These are phyloP conservation scores for Eucalyptus shirleyi DNA, from an alignment of 345 rosid genomes.

Conservation along the genomic window DNA sequence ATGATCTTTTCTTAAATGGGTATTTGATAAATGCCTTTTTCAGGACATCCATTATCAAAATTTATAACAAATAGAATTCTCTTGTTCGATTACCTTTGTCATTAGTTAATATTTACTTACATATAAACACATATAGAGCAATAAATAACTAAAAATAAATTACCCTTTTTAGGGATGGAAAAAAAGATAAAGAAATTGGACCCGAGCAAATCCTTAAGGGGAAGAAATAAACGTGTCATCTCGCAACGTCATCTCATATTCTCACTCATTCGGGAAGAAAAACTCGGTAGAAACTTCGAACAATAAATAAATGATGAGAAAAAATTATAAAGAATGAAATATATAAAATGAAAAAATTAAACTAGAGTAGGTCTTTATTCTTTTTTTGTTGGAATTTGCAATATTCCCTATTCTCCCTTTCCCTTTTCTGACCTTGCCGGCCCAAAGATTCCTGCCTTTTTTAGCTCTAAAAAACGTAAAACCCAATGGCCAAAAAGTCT, in stretches of 20 bases:
- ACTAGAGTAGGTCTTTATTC: neutral
- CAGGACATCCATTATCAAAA: neutral
- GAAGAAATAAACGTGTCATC: no score
- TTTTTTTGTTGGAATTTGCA: neutral
- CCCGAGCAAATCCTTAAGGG: accelerated
- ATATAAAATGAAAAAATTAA: neutral
- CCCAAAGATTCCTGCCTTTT: neutral
- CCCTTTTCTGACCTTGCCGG: neutral
- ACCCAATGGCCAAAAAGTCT: neutral
- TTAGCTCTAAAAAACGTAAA: neutral
- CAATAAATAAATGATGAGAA: neutral
- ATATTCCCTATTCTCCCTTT: neutral
- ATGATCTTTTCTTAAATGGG: neutral
- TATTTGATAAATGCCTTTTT: neutral
- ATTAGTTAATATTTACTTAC: neutral
- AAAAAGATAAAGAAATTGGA: neutral
- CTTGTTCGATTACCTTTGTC: neutral
- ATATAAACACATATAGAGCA: neutral
- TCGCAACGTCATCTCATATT: no score
- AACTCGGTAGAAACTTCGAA: neutral
- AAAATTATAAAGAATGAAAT: neutral
- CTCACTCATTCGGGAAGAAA: no score
- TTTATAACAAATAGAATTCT: neutral
- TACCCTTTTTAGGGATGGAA: neutral
- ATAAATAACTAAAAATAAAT: neutral